Percentiles rank a stretch among this genome's conserved stretches.
These are phyloP conservation scores for Capsicum chinense DNA, from an alignment of 257 asterid species.

Conservation along the genomic window DNA sequence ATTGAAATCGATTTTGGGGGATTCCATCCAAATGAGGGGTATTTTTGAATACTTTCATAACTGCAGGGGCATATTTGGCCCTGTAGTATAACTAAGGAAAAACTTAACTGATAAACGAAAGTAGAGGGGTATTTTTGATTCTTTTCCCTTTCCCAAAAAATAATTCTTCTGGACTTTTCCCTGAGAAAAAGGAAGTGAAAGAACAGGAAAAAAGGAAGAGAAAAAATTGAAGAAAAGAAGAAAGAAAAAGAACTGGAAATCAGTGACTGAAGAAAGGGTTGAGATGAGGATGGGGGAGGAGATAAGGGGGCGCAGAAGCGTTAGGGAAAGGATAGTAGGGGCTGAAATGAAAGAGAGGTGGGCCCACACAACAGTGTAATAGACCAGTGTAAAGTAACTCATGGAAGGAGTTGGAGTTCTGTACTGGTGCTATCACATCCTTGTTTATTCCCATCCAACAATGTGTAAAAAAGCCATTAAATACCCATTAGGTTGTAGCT, in stretches of 20 bases:
- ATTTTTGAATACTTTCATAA: no score
- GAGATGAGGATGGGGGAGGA: constrained; percentile 6
- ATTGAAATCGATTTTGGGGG: no score
- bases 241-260: background rate
- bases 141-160: background rate
- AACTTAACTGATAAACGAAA: no score
- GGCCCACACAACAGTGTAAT: no score
- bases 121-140: no score
- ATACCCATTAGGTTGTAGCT: no score
- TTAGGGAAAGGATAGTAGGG: background rate
- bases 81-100: no score
- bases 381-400: no score
- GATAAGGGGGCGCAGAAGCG: background rate
- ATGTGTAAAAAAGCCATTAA: no score
- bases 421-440: background rate
- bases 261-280: constrained; percentile 1
- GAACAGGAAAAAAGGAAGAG: no score
- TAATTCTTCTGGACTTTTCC: background rate
- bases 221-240: background rate
- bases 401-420: background rate
- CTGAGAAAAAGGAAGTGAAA: background rate
- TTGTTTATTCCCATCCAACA: background rate
- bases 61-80: no score
- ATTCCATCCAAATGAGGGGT: no score
- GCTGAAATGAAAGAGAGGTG: background rate